phyloP scores from a whole-genome alignment of 495 filamentous ascomycete genomes.

The Pseudevernia furfuracea region DNA sequence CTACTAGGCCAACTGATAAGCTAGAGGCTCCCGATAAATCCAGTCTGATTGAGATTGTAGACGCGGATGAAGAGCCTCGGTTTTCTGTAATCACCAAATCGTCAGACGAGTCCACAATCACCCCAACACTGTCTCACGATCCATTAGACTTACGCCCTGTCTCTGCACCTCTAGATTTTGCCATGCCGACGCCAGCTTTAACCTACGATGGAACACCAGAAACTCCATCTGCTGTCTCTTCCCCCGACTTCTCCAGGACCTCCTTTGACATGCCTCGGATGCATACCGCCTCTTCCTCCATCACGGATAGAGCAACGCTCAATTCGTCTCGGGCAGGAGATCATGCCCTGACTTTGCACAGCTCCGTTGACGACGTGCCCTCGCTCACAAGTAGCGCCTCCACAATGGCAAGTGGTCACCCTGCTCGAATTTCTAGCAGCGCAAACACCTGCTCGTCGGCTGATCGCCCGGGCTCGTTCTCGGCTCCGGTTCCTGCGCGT shows the following conservation, averaged over 20 bases:
- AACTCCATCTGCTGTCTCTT: slow-evolving; percentile 30
- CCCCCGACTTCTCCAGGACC: slow-evolving; percentile 33
- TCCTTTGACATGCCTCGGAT: slow-evolving; percentile 64
- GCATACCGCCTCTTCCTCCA: slow-evolving; percentile 62
- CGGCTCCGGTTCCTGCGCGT: slow-evolving; percentile 56
- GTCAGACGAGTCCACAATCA: slow-evolving; percentile 50
- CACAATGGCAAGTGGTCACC: slow-evolving; percentile 53
- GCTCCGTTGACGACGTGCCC: slow-evolving; percentile 79
- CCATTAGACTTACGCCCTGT: slow-evolving; percentile 43
- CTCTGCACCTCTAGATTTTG: slow-evolving; percentile 47
- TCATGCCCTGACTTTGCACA: slow-evolving; percentile 55
- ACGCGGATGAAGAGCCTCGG: slow-evolving; percentile 37
- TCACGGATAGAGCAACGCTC: slow-evolving; percentile 58
- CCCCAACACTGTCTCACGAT: slow-evolving; percentile 35
- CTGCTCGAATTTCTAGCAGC: slow-evolving; percentile 40
- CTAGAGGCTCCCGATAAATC: background rate
- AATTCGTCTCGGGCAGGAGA: slow-evolving; percentile 45
- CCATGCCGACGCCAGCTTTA: slow-evolving; percentile 26
- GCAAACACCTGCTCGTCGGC: slow-evolving; percentile 43
- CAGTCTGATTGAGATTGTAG: slow-evolving; percentile 35
- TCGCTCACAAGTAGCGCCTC: slow-evolving; percentile 82
- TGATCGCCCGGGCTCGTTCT: slow-evolving; percentile 63
- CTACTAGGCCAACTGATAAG: background rate
- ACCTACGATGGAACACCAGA: slow-evolving; percentile 24
- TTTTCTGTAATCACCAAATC: slow-evolving; percentile 39